Evolutionary conservation across 2,329 filamentous ascomycete species (phyloP).

Genomic region (Neopestalotiopsis rosae): DNA sequence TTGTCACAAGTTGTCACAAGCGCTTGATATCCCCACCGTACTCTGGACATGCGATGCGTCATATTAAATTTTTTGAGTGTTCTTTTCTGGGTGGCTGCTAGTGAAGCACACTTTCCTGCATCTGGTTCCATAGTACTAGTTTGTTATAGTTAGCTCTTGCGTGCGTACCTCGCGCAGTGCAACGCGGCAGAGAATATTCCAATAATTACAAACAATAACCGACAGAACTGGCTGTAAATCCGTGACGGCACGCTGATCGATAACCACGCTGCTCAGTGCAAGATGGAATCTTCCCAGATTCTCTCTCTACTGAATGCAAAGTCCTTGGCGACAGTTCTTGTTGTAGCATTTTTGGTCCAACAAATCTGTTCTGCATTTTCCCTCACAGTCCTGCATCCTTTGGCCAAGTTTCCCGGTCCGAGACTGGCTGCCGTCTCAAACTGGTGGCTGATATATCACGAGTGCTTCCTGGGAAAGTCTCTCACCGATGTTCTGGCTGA

Average conservation of each 20-base stretch:
- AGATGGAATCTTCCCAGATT: conserved; percentile 8
- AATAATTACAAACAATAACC: not conserved
- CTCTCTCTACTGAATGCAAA: not conserved
- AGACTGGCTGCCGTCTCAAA: not conserved
- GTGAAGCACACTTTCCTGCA: too few relatives aligned
- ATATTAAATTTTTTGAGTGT: too few relatives aligned
- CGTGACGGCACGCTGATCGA: conserved; percentile 7
- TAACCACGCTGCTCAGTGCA: conserved; percentile 1
- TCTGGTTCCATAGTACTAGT: too few relatives aligned
- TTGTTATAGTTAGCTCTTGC: too few relatives aligned
- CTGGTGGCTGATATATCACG: conserved; percentile 8
- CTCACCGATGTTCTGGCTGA: not conserved
- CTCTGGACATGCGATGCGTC: too few relatives aligned
- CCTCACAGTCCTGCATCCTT: conserved; percentile 5
- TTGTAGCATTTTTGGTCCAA: conserved; percentile 5
- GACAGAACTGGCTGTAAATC: not conserved
- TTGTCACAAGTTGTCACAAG: too few relatives aligned
- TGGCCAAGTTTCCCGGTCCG: not conserved
- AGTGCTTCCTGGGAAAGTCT: conserved; percentile 7
- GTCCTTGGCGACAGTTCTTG: not conserved
- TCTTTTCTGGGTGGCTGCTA: too few relatives aligned
- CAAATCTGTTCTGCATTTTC: conserved; percentile 3
- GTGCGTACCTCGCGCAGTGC: too few relatives aligned
- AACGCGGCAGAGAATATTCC: too few relatives aligned
- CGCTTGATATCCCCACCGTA: too few relatives aligned